phyloP scores from a whole-genome alignment of 2,329 filamentous ascomycete species.

The Lecanicillium sp. region DNA sequence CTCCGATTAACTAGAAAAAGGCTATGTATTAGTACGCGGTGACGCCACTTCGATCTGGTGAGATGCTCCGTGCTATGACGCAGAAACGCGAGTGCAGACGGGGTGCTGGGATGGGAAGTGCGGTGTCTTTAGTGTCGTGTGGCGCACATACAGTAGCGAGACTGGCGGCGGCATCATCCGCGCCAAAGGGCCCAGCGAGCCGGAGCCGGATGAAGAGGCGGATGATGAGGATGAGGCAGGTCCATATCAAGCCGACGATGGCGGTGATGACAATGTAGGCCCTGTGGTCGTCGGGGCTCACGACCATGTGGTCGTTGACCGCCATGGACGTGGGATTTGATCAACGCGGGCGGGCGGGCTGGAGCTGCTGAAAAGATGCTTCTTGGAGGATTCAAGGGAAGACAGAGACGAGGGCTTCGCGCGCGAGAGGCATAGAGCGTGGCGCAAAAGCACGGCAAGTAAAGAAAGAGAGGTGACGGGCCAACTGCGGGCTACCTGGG shows the following conservation, averaged over 20 bases:
- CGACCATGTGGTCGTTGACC: conserved; percentile 8
- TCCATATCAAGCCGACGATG: conserved; percentile 16
- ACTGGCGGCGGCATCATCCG: conserved; percentile 14
- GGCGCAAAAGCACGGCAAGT: background rate
- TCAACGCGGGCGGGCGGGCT: background rate
- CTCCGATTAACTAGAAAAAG: conserved; percentile 10
- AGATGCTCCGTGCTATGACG: background rate
- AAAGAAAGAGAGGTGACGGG: background rate
- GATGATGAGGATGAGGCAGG: conserved; percentile 15
- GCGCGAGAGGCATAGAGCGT: no score
- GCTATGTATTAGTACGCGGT: background rate
- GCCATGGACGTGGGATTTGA: background rate
- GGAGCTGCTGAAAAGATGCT: no score
- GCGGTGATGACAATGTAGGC: conserved; percentile 17
- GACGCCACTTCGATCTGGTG: background rate
- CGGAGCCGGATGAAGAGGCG: conserved; percentile 16
- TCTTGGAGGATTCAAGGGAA: no score
- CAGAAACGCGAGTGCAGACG: no score
- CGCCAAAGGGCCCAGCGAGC: conserved; percentile 15
- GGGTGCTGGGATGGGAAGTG: no score
- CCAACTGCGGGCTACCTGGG: background rate
- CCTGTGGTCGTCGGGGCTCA: conserved; percentile 14
- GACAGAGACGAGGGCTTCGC: no score
- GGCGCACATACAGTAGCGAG: conserved; percentile 15
- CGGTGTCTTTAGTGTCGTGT: background rate